phyloP scores from a whole-genome alignment of 139 green algal genomes.

The Ulvella scutata region DNA sequence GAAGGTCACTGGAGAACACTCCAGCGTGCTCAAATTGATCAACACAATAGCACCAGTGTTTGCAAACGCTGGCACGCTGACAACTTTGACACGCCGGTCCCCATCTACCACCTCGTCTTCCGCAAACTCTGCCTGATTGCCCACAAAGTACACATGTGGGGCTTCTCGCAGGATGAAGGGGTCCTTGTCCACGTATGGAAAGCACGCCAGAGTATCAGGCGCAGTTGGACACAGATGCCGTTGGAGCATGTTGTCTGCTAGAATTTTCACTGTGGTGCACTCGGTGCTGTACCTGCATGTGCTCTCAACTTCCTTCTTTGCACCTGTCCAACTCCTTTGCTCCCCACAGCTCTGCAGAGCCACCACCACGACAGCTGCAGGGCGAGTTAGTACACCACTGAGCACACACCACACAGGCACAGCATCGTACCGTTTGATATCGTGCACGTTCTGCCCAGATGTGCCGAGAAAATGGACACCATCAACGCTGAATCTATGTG shows the following conservation, averaged over 20 bases:
- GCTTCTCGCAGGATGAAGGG: constrained; percentile 79
- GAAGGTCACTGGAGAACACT: constrained; percentile 56
- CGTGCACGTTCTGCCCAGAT: constrained; percentile 84
- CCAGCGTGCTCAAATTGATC: constrained; percentile 71
- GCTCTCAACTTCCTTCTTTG: no score
- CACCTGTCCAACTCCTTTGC: no score
- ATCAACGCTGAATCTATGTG: constrained; percentile 66
- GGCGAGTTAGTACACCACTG: no score
- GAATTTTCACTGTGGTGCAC: constrained; percentile 35
- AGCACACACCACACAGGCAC: not conserved
- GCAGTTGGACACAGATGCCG: constrained; percentile 82
- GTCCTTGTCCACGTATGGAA: constrained; percentile 76
- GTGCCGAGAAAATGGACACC: constrained; percentile 77
- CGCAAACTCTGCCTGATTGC: constrained; percentile 70
- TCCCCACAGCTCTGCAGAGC: not conserved
- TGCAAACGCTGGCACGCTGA: constrained; percentile 66
- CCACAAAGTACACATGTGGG: constrained; percentile 87
- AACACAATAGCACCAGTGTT: constrained; percentile 53
- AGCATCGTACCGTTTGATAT: constrained; percentile 55
- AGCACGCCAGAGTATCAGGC: constrained; percentile 90
- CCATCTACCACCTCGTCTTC: constrained; percentile 33
- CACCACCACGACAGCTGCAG: not conserved
- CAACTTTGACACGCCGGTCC: constrained; percentile 33
- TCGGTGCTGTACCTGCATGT: constrained; percentile 22
- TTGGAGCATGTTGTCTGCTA: constrained; percentile 61